Percentiles rank a stretch among this genome's conserved stretches.
Evolutionary conservation across 257 asterid species (phyloP).

Genomic region (Solanum rostratum): DNA sequence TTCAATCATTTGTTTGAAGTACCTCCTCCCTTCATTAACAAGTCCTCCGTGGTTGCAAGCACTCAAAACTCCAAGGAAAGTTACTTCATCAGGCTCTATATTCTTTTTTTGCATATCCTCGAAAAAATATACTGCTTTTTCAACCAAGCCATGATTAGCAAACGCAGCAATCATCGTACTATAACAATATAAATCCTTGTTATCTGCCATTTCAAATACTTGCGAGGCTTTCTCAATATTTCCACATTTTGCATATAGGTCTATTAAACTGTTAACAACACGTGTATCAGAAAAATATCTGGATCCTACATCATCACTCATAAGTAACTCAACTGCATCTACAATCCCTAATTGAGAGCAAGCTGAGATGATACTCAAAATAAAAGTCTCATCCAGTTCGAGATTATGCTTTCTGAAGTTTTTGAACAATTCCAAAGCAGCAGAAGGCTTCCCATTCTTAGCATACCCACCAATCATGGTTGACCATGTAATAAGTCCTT

Average conservation of each 20-base stretch:
- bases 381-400: not conserved
- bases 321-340: conserved; percentile 2
- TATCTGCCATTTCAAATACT: not conserved
- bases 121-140: not conserved
- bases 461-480: not conserved
- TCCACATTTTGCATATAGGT: conserved; percentile 2
- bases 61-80: conserved; percentile 4
- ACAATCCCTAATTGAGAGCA: conserved; percentile 12
- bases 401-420: not conserved
- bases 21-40: not conserved
- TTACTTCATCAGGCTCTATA: conserved; percentile 8
- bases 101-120: conserved; percentile 5
- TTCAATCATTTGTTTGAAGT: conserved; percentile 2
- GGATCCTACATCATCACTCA: not conserved
- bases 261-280: conserved; percentile 3
- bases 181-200: conserved; percentile 5
- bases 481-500: not conserved
- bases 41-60: conserved; percentile 6
- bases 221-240: not conserved
- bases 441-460: not conserved
- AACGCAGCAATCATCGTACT: conserved; percentile 6
- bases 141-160: conserved; percentile 3
- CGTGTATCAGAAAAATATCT: not conserved
- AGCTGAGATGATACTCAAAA: conserved; percentile 4
- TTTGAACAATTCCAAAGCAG: not conserved